Evolutionary conservation across 2,329 filamentous ascomycete genomes (phyloP).

Genomic region (Sarocladium brachiariae): DNA sequence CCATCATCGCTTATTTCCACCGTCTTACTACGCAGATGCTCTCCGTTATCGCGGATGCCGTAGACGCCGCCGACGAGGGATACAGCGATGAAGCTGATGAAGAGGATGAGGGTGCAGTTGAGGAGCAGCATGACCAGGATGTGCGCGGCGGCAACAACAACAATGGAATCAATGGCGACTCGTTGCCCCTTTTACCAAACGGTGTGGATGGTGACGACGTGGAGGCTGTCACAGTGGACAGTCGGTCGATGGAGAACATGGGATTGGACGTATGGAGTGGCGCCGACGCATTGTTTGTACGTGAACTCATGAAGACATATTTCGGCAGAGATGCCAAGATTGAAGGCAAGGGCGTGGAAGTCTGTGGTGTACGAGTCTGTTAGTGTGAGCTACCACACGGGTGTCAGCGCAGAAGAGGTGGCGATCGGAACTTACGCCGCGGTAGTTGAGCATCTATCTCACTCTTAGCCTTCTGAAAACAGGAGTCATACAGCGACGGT

Average conservation of each 20-base stretch:
- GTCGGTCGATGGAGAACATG: constrained; percentile 61
- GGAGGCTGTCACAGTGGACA: constrained; percentile 47
- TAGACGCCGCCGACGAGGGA: constrained; percentile 40
- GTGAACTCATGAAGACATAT: constrained; percentile 55
- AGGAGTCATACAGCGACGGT: neutral
- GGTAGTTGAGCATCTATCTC: constrained; percentile 14
- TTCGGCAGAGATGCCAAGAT: constrained; percentile 58
- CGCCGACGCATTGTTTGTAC: constrained; percentile 61
- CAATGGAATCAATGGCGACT: constrained; percentile 18
- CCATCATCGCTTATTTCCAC: constrained; percentile 76
- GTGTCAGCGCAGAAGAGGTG: constrained; percentile 4
- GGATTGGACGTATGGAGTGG: constrained; percentile 74
- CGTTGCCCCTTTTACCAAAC: constrained; percentile 19
- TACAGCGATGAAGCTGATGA: constrained; percentile 25
- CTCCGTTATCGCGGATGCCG: constrained; percentile 53
- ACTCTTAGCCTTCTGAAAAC: neutral
- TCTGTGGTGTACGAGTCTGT: constrained; percentile 68
- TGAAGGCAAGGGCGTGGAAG: constrained; percentile 62
- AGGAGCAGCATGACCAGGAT: constrained; percentile 8
- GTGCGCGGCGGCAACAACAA: constrained; percentile 21
- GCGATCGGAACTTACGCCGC: constrained; percentile 10
- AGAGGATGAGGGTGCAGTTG: constrained; percentile 25
- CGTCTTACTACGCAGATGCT: constrained; percentile 63
- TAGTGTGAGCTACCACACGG: constrained; percentile 22
- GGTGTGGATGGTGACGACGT: constrained; percentile 26